Evolutionary conservation across 805 yeast species (phyloP), one percentile per base, ranked within the genome.

Genomic region (Saccharomycopsis guyanensis): DNA sequence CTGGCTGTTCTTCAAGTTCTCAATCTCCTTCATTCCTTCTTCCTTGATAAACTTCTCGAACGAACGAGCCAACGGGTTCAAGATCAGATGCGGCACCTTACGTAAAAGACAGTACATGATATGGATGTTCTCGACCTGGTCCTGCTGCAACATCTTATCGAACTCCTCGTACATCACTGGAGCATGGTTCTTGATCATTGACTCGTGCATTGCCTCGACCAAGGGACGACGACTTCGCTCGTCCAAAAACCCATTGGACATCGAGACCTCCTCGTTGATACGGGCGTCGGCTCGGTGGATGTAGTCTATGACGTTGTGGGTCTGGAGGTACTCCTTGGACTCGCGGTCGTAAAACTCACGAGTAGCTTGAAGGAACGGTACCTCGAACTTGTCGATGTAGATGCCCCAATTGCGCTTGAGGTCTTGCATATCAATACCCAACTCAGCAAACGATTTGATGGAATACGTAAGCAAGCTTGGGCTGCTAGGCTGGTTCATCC

Each of bases 341-440:
- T 88, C 96, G 38, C 69, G 69, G 19, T 70, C 66, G 42, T 64
- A 64, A 43, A 61, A 64, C 31, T 71, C 75, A 47, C 69, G 73
- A 2, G 93, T 82, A 44, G 77, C 80, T 20, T 75, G 78, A 53
- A 93, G 70, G 60, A 87, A 93, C 34, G 79, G 77, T 37, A 67
- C 71, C 62, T 93, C 96, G 58, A 91, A 93, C 56, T 75, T 74
- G 47, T 79, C 79, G 53, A 83, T 78, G 65, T 93, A 93, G 27
- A 89, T 88, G 18, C 80, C 73, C 58, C 89, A 70, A 59, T 86
- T 87, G 59, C 87, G 88, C 65, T 85, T 88, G 62, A 86, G 73
- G 64, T 88, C 97, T 60, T 83, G 88, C 48, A 79, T 80, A 60
- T 93, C 97, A 55, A 94, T 82, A 3, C 98, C 97, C 53, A 93